Base-by-base conservation (phyloP, 2,329 filamentous ascomycete genomes). In the Cryphonectria parasitica region DNA sequence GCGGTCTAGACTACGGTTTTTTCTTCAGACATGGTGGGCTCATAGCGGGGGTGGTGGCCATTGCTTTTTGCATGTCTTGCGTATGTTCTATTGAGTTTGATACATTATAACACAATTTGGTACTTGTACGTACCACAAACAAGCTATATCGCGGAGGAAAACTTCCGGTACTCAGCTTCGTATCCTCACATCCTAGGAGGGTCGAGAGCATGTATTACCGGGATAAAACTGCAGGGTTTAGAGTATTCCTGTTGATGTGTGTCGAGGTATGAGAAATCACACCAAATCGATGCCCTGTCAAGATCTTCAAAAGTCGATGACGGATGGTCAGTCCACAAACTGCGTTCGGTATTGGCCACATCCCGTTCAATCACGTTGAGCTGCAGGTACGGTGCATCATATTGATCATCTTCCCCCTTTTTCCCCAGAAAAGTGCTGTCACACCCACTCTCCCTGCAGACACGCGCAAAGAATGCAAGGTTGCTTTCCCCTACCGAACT, bases 281-380 rank as follows among this genome's bases (percentile, higher is more conserved):
- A 39, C 36, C 36, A 10, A 52, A 52, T 52, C 22, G 45, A 52
- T n/a, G 11, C 25, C 52, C 52, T 28, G 52, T 56, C 3, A 25
- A 3, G 52, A 56, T 56, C 25, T 56, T 56, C 25, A 56, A 56
- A 54, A 56, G 52, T 56, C 52, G 25, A 56, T 56, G 52, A 56
- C 52, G 52, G 6, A 25, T 56, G n/a, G 52, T 56, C 52, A 56
- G 52, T 56, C n/a, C n/a, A 56, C 25, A 56, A 56, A 7, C 25
- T 28, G 52, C 52, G 31, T 3, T 31, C 52, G 52, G 52, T 1
- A 28, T 2, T 2, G 25, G 8, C 52, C n/a, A 28, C 52, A 28
- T 56, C 25, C 52, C 52, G 52, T 31, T 28, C 17, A 19, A n/a
- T 22, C 17, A 22, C 7, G 17, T 49, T 22, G 19, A 49, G 43